These are phyloP conservation scores for Krasilnikovozyma curviuscula DNA, from an alignment of 768 basidiomycete genomes.

Conservation along the genomic window DNA sequence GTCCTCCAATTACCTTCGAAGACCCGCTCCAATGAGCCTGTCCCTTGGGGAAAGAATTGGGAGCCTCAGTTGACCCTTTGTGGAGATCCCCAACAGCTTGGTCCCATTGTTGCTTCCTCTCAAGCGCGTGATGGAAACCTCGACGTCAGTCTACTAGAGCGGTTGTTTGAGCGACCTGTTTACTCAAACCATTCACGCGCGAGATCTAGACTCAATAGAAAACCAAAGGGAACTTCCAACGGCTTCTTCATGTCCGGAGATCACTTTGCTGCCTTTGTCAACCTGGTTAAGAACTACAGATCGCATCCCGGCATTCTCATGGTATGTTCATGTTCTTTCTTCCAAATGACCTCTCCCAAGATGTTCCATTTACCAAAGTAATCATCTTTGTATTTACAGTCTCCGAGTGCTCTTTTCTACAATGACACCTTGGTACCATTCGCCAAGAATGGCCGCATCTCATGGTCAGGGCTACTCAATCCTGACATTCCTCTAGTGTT, in stretches of 20 bases:
- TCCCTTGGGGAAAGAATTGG: not conserved
- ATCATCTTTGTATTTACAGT: too few relatives aligned
- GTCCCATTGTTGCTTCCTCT: constrained; percentile 21
- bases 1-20: constrained; percentile 13
- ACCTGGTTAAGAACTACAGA: constrained; percentile 24
- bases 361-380: too few relatives aligned
- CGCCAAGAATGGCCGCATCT: constrained; percentile 13
- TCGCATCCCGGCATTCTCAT: constrained; percentile 24
- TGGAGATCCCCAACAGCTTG: constrained; percentile 26
- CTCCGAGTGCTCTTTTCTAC: constrained; percentile 26
- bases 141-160: constrained; percentile 26
- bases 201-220: not conserved
- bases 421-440: constrained; percentile 23
- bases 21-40: not conserved
- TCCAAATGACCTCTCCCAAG: too few relatives aligned
- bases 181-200: constrained; percentile 11
- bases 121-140: constrained; percentile 20
- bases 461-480: constrained; percentile 20
- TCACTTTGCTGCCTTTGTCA: not conserved
- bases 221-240: constrained; percentile 6
- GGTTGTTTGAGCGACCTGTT: constrained; percentile 19
- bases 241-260: not conserved
- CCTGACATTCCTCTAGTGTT: constrained; percentile 22
- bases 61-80: constrained; percentile 21
- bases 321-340: constrained; percentile 25